These are phyloP conservation scores for Mercurialis annua DNA, from an alignment of 345 rosid genomes.

Conservation along the genomic window DNA sequence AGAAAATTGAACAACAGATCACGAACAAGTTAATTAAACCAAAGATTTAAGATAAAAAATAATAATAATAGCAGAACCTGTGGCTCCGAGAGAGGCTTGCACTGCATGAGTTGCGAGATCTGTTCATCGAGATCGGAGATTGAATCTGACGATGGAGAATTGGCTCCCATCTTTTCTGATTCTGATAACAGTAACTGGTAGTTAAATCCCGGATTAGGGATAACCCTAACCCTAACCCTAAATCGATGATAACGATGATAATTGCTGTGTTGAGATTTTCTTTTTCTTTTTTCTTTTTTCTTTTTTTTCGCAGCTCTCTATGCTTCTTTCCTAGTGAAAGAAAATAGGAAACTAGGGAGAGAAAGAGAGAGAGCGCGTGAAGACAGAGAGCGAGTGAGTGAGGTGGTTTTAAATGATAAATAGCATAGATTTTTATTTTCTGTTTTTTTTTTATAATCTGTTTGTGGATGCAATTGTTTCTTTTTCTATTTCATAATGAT, in stretches of 20 bases:
- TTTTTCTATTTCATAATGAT: too few relatives aligned
- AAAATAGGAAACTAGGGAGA: conserved; percentile 17
- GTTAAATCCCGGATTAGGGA: conserved; percentile 45
- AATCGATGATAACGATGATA: neutral
- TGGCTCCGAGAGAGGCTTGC: conserved; percentile 55
- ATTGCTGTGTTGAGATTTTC: conserved; percentile 25
- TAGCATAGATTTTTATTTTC: too few relatives aligned
- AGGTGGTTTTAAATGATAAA: neutral
- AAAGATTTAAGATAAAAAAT: neutral
- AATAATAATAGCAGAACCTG: neutral
- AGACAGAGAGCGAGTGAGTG: conserved; percentile 18
- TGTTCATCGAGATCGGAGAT: conserved; percentile 57
- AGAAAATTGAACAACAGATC: neutral
- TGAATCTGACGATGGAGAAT: conserved; percentile 57
- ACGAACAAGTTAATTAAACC: neutral
- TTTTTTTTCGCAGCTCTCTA: conserved; percentile 13
- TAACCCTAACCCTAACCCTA: conserved; percentile 49
- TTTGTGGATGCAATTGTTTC: too few relatives aligned
- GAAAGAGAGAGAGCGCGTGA: conserved; percentile 36
- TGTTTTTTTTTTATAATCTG: too few relatives aligned
- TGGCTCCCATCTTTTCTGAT: conserved; percentile 54
- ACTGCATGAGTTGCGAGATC: conserved; percentile 58
- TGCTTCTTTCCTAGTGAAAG: conserved; percentile 24
- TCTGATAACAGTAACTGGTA: conserved; percentile 19
- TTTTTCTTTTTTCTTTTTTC: neutral